Conservation (phyloP, 2,329 filamentous ascomycete species). For the Aaosphaeria pasadenensis region DNA sequence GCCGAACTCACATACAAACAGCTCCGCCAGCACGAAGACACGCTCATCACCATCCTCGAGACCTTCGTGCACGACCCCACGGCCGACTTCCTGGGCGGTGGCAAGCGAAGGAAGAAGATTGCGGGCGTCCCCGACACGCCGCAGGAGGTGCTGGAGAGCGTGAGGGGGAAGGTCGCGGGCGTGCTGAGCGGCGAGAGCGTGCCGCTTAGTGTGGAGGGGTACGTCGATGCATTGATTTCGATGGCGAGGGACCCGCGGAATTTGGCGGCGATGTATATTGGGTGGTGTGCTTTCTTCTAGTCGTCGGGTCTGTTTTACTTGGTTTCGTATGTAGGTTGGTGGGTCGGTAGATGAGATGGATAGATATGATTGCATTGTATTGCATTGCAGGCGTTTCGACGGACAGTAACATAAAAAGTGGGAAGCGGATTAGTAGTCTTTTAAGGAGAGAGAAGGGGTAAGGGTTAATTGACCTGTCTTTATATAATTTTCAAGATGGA, state of each 20-base stretch:
- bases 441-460: too few relatives aligned
- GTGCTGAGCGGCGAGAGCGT: constrained; percentile 84
- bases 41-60: constrained; percentile 94
- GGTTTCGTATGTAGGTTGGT: too few relatives aligned
- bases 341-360: too few relatives aligned
- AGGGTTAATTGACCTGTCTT: too few relatives aligned
- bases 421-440: too few relatives aligned
- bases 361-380: too few relatives aligned
- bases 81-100: constrained; percentile 83
- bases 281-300: constrained; percentile 76
- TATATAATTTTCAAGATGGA: too few relatives aligned
- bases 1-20: constrained; percentile 85
- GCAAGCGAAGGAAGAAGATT: constrained; percentile 57
- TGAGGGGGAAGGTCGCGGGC: constrained; percentile 81
- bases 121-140: constrained; percentile 63
- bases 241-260: constrained; percentile 79
- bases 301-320: too few relatives aligned
- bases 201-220: constrained; percentile 89
- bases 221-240: constrained; percentile 92
- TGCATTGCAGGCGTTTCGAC: too few relatives aligned
- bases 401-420: too few relatives aligned
- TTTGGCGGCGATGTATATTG: constrained; percentile 93
- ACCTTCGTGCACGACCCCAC: constrained; percentile 97
- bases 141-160: constrained; percentile 82
- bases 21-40: constrained; percentile 88